phyloP scores from a whole-genome alignment of 2,329 filamentous ascomycete species.

The Fulvia fulva region DNA sequence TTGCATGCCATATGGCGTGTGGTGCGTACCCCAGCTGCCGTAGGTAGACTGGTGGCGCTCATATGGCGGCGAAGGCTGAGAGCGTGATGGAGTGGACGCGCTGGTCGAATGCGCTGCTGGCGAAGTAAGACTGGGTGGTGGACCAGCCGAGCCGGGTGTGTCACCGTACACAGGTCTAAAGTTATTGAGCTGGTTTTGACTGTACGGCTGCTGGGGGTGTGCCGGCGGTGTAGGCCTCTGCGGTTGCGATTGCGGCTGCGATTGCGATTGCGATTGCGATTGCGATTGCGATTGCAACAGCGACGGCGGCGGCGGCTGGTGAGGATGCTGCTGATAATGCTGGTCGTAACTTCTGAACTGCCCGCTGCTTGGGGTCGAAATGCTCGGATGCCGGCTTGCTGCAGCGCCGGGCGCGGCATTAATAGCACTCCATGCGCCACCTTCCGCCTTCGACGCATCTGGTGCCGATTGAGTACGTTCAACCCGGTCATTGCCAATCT shows the following conservation, averaged over 20 bases:
- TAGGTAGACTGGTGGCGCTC: constrained; percentile 18
- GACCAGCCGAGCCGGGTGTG: constrained; percentile 16
- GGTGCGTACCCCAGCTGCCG: constrained; percentile 22
- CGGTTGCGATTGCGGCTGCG: constrained; percentile 1
- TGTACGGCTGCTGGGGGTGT: constrained; percentile 5
- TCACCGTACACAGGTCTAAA: constrained; percentile 27
- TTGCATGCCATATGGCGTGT: constrained; percentile 21
- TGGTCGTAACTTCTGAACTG: constrained; percentile 30
- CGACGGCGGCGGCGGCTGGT: constrained; percentile 13
- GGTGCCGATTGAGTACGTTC: constrained; percentile 17
- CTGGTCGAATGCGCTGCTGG: constrained; percentile 25
- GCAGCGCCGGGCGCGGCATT: constrained; percentile 30
- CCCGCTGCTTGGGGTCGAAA: constrained; percentile 22
- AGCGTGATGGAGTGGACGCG: constrained; percentile 24
- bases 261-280: constrained; percentile 11
- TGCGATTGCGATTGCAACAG: neutral
- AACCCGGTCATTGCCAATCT: constrained; percentile 15
- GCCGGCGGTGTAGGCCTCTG: constrained; percentile 1
- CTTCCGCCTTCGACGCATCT: constrained; percentile 22
- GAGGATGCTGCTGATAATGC: constrained; percentile 18
- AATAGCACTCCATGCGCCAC: constrained; percentile 40
- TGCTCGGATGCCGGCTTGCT: constrained; percentile 21
- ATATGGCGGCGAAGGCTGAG: constrained; percentile 25
- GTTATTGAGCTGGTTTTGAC: constrained; percentile 23
- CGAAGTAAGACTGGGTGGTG: constrained; percentile 26